Conservation (phyloP, 352 stramenopile genomes). For the Phytophthora megakarya region DNA sequence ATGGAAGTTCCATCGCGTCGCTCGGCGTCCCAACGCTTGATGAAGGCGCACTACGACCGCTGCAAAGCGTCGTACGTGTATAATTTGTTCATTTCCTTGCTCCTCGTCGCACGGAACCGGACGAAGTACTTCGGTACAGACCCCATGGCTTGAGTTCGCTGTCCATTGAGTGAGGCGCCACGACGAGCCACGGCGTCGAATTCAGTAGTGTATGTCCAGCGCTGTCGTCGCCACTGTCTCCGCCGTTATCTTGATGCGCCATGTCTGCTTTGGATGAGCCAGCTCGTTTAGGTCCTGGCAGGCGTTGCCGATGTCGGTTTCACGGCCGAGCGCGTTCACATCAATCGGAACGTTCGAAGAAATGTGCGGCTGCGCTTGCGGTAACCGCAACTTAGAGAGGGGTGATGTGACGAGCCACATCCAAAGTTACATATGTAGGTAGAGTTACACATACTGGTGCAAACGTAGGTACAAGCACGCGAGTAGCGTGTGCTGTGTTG, state of each 20-base stretch:
- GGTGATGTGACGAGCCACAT: conserved; percentile 19
- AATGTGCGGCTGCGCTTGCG: not conserved
- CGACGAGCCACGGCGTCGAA: not conserved
- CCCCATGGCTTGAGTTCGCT: conserved; percentile 2
- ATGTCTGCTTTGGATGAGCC: not conserved
- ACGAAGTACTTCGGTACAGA: conserved; percentile 16
- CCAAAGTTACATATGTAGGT: conserved; percentile 17
- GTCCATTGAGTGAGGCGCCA: not conserved
- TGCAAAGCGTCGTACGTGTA: conserved; percentile 10
- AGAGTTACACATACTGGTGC: not conserved
- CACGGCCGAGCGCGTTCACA: no score
- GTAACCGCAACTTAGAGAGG: conserved; percentile 16
- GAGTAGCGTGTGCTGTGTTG: no score
- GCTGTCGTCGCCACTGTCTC: not conserved
- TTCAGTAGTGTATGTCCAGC: no score
- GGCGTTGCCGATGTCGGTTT: not conserved
- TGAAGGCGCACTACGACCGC: conserved; percentile 16
- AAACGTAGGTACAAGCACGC: no score
- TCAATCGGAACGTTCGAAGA: no score
- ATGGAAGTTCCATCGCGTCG: not conserved
- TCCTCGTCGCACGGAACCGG: conserved; percentile 1
- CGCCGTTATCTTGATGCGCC: not conserved
- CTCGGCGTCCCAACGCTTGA: conserved; percentile 8
- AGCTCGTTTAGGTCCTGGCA: not conserved
- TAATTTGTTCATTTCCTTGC: not conserved